These are phyloP conservation scores for Tylopilus felleus DNA, from an alignment of 768 basidiomycete genomes.

Conservation along the genomic window DNA sequence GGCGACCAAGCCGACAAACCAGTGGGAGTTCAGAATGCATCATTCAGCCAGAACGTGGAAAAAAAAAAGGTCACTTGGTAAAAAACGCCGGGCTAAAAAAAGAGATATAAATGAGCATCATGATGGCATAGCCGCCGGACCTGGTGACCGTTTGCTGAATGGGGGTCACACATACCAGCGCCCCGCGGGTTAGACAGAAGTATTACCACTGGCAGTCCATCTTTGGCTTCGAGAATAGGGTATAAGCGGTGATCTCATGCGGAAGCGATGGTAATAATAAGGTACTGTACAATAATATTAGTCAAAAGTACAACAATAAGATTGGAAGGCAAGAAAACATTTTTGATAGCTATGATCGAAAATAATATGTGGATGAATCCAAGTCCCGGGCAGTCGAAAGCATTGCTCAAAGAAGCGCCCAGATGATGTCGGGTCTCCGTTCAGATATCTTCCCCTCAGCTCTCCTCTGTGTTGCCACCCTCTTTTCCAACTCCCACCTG, in stretches of 20 bases:
- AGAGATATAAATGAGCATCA: no score
- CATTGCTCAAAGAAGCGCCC: constrained; percentile 12
- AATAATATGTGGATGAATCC: neutral
- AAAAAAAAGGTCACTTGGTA: neutral
- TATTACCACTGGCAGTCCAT: no score
- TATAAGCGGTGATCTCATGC: neutral
- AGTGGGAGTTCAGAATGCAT: neutral
- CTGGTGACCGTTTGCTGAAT: neutral
- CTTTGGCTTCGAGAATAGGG: neutral
- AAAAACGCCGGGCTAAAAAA: neutral
- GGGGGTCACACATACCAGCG: neutral
- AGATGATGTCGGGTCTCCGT: constrained; percentile 8
- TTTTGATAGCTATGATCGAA: neutral
- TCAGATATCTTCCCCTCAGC: constrained; percentile 19
- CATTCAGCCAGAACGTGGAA: neutral
- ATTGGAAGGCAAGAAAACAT: neutral
- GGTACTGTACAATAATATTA: constrained; percentile 4
- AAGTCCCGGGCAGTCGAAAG: constrained; percentile 1
- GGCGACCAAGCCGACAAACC: neutral
- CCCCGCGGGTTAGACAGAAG: no score
- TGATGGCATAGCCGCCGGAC: neutral
- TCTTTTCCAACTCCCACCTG: constrained; percentile 41
- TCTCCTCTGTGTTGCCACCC: constrained; percentile 24
- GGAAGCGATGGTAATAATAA: neutral
- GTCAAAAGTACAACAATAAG: constrained; percentile 3